Conservation (phyloP, 1,284 basidiomycete genomes). For the Omphalotus olearius region DNA sequence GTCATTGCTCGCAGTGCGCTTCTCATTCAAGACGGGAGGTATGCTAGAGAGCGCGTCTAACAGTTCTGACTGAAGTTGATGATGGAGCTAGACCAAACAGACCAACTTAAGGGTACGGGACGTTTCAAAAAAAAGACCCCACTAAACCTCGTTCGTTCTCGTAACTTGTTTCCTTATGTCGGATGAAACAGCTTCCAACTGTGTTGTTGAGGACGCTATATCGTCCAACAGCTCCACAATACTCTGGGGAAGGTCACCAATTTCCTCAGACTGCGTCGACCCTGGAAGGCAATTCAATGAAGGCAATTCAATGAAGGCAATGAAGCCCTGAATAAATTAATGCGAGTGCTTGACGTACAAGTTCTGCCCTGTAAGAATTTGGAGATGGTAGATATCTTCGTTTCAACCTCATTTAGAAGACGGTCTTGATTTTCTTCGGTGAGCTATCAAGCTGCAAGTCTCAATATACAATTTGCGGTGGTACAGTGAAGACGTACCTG, state of each 20-base stretch:
- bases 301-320: not conserved
- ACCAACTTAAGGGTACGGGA: too few species aligned
- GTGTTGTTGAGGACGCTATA: not conserved
- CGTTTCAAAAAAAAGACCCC: too few species aligned
- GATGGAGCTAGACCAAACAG: slow-evolving; percentile 27
- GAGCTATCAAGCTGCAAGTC: too few species aligned
- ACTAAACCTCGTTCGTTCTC: slow-evolving; percentile 4
- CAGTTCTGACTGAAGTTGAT: slow-evolving; percentile 27
- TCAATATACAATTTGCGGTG: not conserved
- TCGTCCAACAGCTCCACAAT: not conserved
- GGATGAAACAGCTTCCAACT: not conserved
- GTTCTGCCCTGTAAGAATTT: too few species aligned
- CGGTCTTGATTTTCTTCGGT: too few species aligned
- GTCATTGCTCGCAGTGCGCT: slow-evolving; percentile 28
- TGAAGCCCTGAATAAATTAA: too few species aligned
- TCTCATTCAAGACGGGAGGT: slow-evolving; percentile 24
- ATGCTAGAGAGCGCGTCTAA: slow-evolving; percentile 24
- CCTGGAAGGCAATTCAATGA: not conserved
- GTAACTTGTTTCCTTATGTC: not conserved
- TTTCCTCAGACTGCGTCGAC: too few species aligned
- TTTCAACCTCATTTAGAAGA: too few species aligned
- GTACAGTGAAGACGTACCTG: not conserved
- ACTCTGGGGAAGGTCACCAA: not conserved
- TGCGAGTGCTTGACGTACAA: too few species aligned
- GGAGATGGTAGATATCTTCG: too few species aligned